Base-by-base conservation (phyloP, 768 basidiomycete genomes). In the Auriscalpium vulgare region DNA sequence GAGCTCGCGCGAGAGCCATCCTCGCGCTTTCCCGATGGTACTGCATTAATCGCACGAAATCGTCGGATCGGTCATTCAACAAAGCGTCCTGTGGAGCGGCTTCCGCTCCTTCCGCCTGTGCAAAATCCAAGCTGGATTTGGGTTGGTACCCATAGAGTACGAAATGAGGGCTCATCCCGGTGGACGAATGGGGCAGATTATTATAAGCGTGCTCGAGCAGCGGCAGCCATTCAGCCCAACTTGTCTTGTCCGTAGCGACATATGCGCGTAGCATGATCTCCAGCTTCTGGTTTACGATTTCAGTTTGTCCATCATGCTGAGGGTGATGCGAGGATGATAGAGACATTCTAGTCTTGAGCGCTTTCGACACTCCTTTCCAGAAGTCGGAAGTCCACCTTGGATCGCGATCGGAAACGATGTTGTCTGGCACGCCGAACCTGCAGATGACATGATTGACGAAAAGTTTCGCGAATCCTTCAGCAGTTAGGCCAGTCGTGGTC, bases 71-170 rank as follows among this genome's bases (percentile, higher is more conserved):
- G 4, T 29, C 29, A 29, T 29, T 29, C 29, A 29, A 29, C 4
- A 29, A 7, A 4, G 29, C 29, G 7, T 29, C 29, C 29, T 29
- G 29, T 4, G 29, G 29, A 29, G 29, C 29, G 10, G 51, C 34
- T 8, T 29, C 29, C 29, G 29, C 29, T 29, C 4, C 29, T 29
- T 8, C 2, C 5, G 36, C 10, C 3, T n/a, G 35, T 1, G 1
- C 35, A 14, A 13, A n/a, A 23, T 50, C 50, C 7, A 37, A 6
- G 34, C 34, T 35, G 5, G 9, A 10, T 16, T 7, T 37, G 1
- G 57, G 61, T 8, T 62, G 9, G 35, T 54, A 66, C 0, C 67
- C 63, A 10, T 61, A 62, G 0, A 68, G 57, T 0, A 65, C 37
- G 47, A 58, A 63, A 7, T 49, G 56, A 0, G 66, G 68, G 0